These are phyloP conservation scores for Tephrocybe sp. DNA, from an alignment of 768 basidiomycete species.

Conservation along the genomic window DNA sequence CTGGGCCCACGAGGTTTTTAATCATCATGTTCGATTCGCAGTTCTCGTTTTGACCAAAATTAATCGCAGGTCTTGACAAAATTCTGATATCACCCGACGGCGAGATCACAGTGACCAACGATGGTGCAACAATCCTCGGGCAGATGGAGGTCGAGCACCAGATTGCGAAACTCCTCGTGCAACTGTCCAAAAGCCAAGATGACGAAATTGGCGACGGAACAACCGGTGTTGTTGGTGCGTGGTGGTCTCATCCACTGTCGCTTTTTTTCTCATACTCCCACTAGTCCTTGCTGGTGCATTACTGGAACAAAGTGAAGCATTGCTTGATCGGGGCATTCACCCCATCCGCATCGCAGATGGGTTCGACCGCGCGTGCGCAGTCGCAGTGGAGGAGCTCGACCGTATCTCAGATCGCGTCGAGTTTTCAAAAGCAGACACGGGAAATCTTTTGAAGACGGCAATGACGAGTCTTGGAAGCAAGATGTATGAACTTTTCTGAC, in stretches of 20 bases:
- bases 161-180: constrained; percentile 96
- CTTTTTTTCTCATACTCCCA: not conserved
- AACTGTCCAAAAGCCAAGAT: constrained; percentile 96
- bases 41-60: constrained; percentile 1
- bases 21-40: constrained; percentile 8
- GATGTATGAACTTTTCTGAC: constrained; percentile 64
- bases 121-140: constrained; percentile 96
- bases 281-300: constrained; percentile 96
- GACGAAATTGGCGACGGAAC: constrained; percentile 99
- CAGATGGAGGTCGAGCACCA: constrained; percentile 99
- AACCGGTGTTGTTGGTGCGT: constrained; percentile 96
- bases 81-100: constrained; percentile 95
- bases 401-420: constrained; percentile 87
- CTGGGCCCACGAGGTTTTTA: constrained; percentile 85
- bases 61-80: constrained; percentile 80
- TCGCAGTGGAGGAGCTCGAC: constrained; percentile 90
- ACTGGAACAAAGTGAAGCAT: constrained; percentile 88
- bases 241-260: constrained; percentile 1
- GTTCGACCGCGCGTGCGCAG: constrained; percentile 90
- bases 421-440: constrained; percentile 79
- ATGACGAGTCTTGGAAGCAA: constrained; percentile 97
- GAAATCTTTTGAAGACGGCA: constrained; percentile 89
- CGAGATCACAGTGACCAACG: constrained; percentile 98
- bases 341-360: constrained; percentile 99
- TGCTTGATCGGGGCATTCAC: constrained; percentile 99